Evolutionary conservation across 2,329 filamentous ascomycete species (phyloP).

Genomic region (Sclerotiophoma versabilis): DNA sequence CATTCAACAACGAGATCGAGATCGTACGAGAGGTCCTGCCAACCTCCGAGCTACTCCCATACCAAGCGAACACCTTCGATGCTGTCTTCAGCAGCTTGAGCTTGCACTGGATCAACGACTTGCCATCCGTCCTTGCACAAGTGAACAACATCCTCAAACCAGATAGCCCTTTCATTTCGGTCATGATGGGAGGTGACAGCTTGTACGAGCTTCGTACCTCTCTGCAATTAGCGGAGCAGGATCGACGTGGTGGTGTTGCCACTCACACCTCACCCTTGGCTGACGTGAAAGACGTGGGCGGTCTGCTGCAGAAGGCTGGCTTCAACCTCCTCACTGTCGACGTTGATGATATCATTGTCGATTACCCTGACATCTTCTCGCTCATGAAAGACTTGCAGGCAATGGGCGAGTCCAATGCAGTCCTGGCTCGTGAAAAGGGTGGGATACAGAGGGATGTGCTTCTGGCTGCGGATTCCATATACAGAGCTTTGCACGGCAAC

Average conservation of each 20-base stretch:
- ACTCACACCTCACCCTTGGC: conserved; percentile 91
- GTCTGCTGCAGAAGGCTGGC: conserved; percentile 81
- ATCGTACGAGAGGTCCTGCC: conserved; percentile 78
- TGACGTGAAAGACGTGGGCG: conserved; percentile 90
- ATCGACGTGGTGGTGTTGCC: conserved; percentile 87
- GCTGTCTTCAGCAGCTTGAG: conserved; percentile 88
- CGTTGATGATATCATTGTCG: conserved; percentile 94
- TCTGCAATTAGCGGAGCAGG: conserved; percentile 88
- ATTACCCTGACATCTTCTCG: conserved; percentile 88
- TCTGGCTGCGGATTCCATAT: conserved; percentile 87
- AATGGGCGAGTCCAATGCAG: conserved; percentile 95
- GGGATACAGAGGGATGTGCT: conserved; percentile 80
- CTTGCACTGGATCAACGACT: conserved; percentile 97
- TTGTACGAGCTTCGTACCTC: conserved; percentile 93
- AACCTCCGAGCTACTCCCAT: conserved; percentile 78
- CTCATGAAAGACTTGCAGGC: conserved; percentile 93
- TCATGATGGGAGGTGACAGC: conserved; percentile 96
- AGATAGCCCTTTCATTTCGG: conserved; percentile 88
- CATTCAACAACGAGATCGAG: conserved; percentile 76
- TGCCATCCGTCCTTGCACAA: conserved; percentile 82
- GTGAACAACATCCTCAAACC: conserved; percentile 89
- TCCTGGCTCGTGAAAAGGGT: conserved; percentile 83
- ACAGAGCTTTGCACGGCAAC: conserved; percentile 84
- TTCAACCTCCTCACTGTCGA: conserved; percentile 98
- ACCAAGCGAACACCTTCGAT: conserved; percentile 79